A percentile compares a stretch with the other conserved stretches of the same genome.
Evolutionary conservation across 2,329 filamentous ascomycete species (phyloP).

Genomic region (Alternaria tenuissima): DNA sequence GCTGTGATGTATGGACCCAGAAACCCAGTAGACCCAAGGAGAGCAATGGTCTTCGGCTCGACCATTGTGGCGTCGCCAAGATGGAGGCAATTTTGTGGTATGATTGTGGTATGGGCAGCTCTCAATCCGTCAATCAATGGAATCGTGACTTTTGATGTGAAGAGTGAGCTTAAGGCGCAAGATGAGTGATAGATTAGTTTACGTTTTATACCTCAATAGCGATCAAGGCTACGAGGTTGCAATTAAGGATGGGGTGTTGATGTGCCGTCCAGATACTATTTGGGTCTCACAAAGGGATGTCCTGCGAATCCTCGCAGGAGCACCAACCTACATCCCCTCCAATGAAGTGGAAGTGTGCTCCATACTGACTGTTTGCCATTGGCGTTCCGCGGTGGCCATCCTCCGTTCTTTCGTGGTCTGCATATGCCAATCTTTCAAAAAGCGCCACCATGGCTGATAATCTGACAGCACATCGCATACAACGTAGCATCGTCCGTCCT

Average conservation of each 20-base stretch:
- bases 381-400: background rate
- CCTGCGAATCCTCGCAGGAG: background rate
- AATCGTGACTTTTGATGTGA: background rate
- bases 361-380: background rate
- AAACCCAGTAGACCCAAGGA: background rate
- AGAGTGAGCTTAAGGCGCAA: background rate
- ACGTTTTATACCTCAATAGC: background rate
- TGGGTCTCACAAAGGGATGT: background rate
- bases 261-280: background rate
- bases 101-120: background rate
- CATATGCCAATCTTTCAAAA: background rate
- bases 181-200: background rate
- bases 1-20: constrained; percentile 3
- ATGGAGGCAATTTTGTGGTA: background rate
- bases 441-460: background rate
- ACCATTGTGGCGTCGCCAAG: background rate
- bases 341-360: background rate
- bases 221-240: background rate
- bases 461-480: background rate
- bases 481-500: background rate
- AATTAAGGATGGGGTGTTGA: background rate
- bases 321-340: background rate
- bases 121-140: background rate
- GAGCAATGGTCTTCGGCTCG: background rate
- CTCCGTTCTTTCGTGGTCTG: background rate